A percentile compares a stretch with the other conserved stretches of the same genome.
These are phyloP conservation scores for Backusella liffmaniae DNA, from an alignment of 192 early-diverging fungal species.

Conservation along the genomic window DNA sequence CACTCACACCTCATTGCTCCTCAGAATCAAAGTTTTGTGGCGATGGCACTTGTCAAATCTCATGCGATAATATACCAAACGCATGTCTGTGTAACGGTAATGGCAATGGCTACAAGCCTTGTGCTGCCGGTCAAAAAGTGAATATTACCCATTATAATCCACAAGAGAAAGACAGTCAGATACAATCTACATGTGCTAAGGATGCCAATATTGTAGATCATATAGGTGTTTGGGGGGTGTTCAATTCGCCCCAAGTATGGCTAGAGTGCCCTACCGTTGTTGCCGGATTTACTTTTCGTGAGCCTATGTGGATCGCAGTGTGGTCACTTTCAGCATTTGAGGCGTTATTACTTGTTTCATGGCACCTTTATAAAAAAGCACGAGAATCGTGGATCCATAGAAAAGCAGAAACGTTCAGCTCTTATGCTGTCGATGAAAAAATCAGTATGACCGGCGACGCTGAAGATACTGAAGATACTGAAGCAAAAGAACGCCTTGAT, in stretches of 20 bases:
- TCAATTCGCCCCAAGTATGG: slow-evolving; percentile 38
- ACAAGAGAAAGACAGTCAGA: slow-evolving; percentile 37
- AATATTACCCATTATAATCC: slow-evolving; percentile 50
- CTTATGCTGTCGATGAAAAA: background rate
- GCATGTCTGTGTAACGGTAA: slow-evolving; percentile 46
- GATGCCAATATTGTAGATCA: background rate
- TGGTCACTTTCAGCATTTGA: slow-evolving; percentile 45
- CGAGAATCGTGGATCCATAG: slow-evolving; percentile 18
- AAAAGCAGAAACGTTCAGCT: background rate
- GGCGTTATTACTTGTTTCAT: slow-evolving; percentile 40
- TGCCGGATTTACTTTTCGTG: slow-evolving; percentile 44
- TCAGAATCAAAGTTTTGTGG: slow-evolving; percentile 45
- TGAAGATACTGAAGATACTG: background rate
- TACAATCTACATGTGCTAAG: slow-evolving; percentile 22
- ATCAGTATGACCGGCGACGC: background rate
- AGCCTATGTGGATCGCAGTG: slow-evolving; percentile 54
- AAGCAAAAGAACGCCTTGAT: background rate
- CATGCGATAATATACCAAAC: slow-evolving; percentile 45
- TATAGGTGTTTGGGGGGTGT: slow-evolving; percentile 9
- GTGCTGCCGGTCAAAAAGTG: slow-evolving; percentile 39
- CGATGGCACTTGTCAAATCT: slow-evolving; percentile 51
- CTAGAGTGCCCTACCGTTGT: slow-evolving; percentile 44
- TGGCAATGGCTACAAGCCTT: slow-evolving; percentile 40
- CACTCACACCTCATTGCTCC: slow-evolving; percentile 38
- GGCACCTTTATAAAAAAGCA: slow-evolving; percentile 52